These are phyloP conservation scores for Pyrus communis DNA, from an alignment of 306 rosid species.

Conservation along the genomic window DNA sequence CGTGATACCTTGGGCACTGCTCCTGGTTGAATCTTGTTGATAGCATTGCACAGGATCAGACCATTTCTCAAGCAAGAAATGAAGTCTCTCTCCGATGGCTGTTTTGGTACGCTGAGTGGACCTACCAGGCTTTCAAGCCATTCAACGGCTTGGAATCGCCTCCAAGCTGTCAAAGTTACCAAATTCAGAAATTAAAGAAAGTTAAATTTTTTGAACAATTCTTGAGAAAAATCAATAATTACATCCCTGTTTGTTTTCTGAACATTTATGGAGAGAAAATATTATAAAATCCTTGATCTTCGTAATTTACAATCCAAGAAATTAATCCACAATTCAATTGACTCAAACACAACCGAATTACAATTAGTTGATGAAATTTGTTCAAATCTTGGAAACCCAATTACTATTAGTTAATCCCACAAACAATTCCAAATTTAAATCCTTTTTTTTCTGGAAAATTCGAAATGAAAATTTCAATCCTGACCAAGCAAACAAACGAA, in stretches of 20 bases:
- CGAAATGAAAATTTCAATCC: neutral
- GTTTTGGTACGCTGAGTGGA: slow-evolving; percentile 54
- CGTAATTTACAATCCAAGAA: slow-evolving; percentile 2
- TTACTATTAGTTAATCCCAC: neutral
- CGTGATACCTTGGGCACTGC: slow-evolving; percentile 67
- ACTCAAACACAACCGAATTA: neutral
- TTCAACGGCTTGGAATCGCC: slow-evolving; percentile 74
- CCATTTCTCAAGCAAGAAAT: slow-evolving; percentile 94
- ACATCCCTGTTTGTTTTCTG: neutral
- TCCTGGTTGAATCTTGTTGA: slow-evolving; percentile 89
- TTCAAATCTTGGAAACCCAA: neutral
- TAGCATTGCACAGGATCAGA: slow-evolving; percentile 65
- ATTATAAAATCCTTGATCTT: too few species aligned
- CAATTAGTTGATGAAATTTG: neutral
- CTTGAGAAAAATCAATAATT: neutral
- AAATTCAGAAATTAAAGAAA: neutral
- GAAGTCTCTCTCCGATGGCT: slow-evolving; percentile 75
- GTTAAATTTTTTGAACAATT: neutral
- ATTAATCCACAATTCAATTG: neutral
- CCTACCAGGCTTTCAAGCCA: slow-evolving; percentile 85
- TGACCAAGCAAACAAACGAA: neutral
- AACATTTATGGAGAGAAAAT: neutral
- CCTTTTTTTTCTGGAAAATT: neutral
- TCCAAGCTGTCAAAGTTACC: slow-evolving; percentile 55
- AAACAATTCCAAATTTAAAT: neutral